These are phyloP conservation scores for Rostrohypoxylon terebratum DNA, from an alignment of 495 filamentous ascomycete species.

Conservation along the genomic window DNA sequence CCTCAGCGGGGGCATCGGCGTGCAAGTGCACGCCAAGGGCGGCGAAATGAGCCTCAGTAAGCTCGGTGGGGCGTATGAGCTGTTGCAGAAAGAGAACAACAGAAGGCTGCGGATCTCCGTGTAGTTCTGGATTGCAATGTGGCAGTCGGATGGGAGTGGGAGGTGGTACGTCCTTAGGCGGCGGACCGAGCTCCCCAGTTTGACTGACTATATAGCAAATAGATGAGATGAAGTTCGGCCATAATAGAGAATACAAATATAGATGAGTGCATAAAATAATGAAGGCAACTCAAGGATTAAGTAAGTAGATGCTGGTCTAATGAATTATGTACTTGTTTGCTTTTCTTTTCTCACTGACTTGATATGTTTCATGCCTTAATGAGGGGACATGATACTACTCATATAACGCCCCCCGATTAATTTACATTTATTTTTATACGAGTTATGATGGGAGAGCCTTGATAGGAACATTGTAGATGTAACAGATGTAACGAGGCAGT, in stretches of 20 bases:
- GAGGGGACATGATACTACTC: conserved; percentile 4
- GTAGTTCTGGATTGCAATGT: conserved; percentile 53
- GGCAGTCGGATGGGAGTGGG: conserved; percentile 66
- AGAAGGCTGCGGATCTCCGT: conserved; percentile 37
- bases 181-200: conserved; percentile 41
- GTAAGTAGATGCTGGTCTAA: neutral
- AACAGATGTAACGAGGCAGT: neutral
- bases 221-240: conserved; percentile 42
- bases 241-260: conserved; percentile 2
- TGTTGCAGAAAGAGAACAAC: conserved; percentile 59
- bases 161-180: conserved; percentile 62
- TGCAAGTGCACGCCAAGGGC: conserved; percentile 65
- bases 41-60: conserved; percentile 58
- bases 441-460: neutral
- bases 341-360: neutral
- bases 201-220: conserved; percentile 49
- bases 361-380: conserved; percentile 1
- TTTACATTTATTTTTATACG: neutral
- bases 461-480: neutral
- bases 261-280: neutral
- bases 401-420: conserved; percentile 7
- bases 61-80: conserved; percentile 61
- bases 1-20: conserved; percentile 54
- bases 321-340: neutral
- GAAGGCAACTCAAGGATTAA: neutral